Base-by-base conservation (phyloP, 1,284 basidiomycete genomes). In the Tylopilus orsonianus region DNA sequence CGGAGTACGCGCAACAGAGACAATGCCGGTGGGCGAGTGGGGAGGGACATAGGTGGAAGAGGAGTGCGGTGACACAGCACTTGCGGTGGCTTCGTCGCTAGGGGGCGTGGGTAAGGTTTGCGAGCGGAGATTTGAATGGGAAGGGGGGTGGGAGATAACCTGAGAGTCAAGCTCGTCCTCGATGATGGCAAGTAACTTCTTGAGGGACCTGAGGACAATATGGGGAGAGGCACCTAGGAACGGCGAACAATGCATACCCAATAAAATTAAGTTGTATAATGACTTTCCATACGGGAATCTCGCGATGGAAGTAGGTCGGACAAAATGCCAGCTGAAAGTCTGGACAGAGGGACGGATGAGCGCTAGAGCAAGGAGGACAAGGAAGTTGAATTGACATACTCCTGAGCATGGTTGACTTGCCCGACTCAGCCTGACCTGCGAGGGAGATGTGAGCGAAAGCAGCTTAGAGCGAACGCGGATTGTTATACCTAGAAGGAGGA, bases 231-330 rank as follows among this genome's bases (percentile, higher is more conserved):
- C 13, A 30, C 14, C 14, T 0, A 24, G 19, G 13, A 26, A 7
- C 2, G 10, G 26, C 2, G 26, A 4, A 30, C 0, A 5, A 8
- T 32, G 62, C 72, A 13, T 50, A 83, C 79, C 77, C 69, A 49
- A 87, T 84, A 52, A 87, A 65, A 59, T 87, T 87, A 37, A 87
- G 75, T 53, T 87, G 81, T 24, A 87, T 75, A 46, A 87, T 75
- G 12, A 77, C 75, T 50, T 74, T 77, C 84, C 85, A 87, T 10
- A 78, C 73, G 0, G 70, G 59, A 18, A 78, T 72, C 52, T 87
- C 83, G 36, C 61, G 70, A 43, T 75, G 75, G 48, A 86, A 85
- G 48, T 79, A 75, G 18, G 69, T 70, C 0, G 83, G 85, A 8
- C 80, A 78, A 57, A 85, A 85, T 1, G 78, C 75, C 8, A 85